Base-by-base conservation (phyloP, 1,139 yeast genomes). In the Candida pseudoviswanathii region DNA sequence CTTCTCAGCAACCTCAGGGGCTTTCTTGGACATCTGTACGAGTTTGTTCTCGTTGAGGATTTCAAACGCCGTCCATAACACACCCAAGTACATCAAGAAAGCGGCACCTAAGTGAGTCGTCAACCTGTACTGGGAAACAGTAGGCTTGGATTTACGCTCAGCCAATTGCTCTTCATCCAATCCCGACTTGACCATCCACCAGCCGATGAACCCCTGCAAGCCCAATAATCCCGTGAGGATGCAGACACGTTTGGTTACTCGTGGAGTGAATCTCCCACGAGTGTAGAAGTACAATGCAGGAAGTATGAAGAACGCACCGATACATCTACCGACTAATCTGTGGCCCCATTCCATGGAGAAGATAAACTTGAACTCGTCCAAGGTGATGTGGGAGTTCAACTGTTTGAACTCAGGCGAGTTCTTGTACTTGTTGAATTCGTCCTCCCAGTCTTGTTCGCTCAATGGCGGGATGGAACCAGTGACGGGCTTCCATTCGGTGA, bases 171-270 rank as follows among this genome's bases (percentile, higher is more conserved):
- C 80, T 63, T 88, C 87, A 64, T 92, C 96, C 54, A 95, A 78
- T 41, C 99, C 99, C 5, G 97, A 89, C 61, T 88, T 85, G 50
- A 95, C 99, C 99, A 95, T 95, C 99, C 99, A 95, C 99, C 99
- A 95, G 36, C 99, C 99, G 59, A 95, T 87, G 48, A 86, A 86
- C 44, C 99, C 99, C 74, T 95, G 99, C 43, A 95, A 72, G 9
- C 97, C 99, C 51, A 95, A 77, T 48, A 94, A 73, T 0, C 80
- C 84, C 39, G 96, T 81, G 46, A 95, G 80, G 2, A 89, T 87
- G 26, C 88, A 68, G 21, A 94, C 75, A 54, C 91, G 78, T 51
- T 75, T 75, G 45, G 91, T 86, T 2, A 89, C 85, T 55, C 83
- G 85, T 2, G 81, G 70, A 2, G 91, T 84, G n/a, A 92, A 83